phyloP scores from a whole-genome alignment of 306 rosid species.

The Hippophae rhamnoides region DNA sequence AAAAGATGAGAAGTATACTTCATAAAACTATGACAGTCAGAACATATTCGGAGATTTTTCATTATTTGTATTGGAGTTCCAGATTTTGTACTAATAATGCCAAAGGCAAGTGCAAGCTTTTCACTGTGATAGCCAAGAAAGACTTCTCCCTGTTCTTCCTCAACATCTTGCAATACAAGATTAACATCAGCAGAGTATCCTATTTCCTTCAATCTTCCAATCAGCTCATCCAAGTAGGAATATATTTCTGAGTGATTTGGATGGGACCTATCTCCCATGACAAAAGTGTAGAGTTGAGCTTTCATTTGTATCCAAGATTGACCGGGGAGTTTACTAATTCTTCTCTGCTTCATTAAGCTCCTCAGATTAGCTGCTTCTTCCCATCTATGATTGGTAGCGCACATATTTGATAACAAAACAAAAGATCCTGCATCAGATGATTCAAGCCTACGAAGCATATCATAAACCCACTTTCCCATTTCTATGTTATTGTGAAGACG shows the following conservation, averaged over 20 bases:
- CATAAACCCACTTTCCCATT: slow-evolving; percentile 69
- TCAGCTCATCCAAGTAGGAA: slow-evolving; percentile 41
- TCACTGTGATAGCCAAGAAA: slow-evolving; percentile 66
- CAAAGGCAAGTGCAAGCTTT: slow-evolving; percentile 56
- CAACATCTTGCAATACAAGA: slow-evolving; percentile 60
- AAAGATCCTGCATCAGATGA: slow-evolving; percentile 61
- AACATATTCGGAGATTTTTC: slow-evolving; percentile 65
- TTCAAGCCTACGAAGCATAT: slow-evolving; percentile 44
- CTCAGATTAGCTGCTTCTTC: slow-evolving; percentile 63
- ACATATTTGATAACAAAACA: slow-evolving; percentile 59
- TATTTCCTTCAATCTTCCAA: slow-evolving; percentile 60
- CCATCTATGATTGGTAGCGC: slow-evolving; percentile 49
- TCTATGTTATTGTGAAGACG: slow-evolving; percentile 51
- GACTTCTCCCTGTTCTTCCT: slow-evolving; percentile 68
- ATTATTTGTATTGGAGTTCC: slow-evolving; percentile 51
- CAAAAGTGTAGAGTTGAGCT: slow-evolving; percentile 51
- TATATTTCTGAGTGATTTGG: slow-evolving; percentile 38
- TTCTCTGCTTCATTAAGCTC: slow-evolving; percentile 58
- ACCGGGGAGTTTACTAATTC: slow-evolving; percentile 63
- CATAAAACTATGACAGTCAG: slow-evolving; percentile 61
- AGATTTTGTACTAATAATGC: slow-evolving; percentile 37
- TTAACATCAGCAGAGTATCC: slow-evolving; percentile 49
- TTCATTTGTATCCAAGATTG: slow-evolving; percentile 78
- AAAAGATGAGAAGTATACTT: slow-evolving; percentile 63
- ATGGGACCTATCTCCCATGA: slow-evolving; percentile 55